Conservation (phyloP, 2,329 filamentous ascomycete genomes). For the Arthroderma sp. region DNA sequence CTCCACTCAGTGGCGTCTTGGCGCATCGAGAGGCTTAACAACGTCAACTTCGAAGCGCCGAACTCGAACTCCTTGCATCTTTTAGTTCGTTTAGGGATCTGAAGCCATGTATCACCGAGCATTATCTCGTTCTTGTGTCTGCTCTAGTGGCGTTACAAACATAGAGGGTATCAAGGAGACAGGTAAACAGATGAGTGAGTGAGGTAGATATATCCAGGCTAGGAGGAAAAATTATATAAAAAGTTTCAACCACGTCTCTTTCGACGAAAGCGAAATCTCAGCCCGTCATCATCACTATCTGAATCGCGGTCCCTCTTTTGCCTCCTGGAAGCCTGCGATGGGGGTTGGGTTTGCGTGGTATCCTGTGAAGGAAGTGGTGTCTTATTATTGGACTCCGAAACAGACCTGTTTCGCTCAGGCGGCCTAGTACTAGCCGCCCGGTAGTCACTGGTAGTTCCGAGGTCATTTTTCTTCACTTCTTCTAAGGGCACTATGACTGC, state of each 20-base stretch:
- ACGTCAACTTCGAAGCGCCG: too few species aligned
- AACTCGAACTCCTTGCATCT: too few species aligned
- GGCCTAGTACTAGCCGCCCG: conserved; percentile 41
- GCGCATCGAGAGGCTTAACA: too few species aligned
- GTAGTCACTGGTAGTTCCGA: conserved; percentile 63
- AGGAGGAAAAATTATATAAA: background rate
- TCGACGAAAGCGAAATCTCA: conserved; percentile 43
- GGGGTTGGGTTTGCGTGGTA: background rate
- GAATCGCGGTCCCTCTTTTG: conserved; percentile 26
- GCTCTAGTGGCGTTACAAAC: too few species aligned
- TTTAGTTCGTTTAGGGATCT: too few species aligned
- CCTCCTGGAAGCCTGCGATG: background rate
- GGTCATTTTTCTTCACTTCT: conserved; percentile 57
- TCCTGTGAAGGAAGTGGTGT: conserved; percentile 9
- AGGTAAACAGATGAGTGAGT: background rate
- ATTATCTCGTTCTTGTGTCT: too few species aligned
- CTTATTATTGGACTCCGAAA: conserved; percentile 20
- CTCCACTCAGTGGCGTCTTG: too few species aligned
- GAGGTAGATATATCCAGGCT: background rate
- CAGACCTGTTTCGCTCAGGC: conserved; percentile 12
- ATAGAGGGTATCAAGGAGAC: too few species aligned
- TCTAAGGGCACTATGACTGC: conserved; percentile 58
- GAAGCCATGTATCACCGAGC: too few species aligned
- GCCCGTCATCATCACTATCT: conserved; percentile 42
- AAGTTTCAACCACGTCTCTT: conserved; percentile 18